phyloP scores from a whole-genome alignment of 2,329 filamentous ascomycete species.

The Onygenales sp. region DNA sequence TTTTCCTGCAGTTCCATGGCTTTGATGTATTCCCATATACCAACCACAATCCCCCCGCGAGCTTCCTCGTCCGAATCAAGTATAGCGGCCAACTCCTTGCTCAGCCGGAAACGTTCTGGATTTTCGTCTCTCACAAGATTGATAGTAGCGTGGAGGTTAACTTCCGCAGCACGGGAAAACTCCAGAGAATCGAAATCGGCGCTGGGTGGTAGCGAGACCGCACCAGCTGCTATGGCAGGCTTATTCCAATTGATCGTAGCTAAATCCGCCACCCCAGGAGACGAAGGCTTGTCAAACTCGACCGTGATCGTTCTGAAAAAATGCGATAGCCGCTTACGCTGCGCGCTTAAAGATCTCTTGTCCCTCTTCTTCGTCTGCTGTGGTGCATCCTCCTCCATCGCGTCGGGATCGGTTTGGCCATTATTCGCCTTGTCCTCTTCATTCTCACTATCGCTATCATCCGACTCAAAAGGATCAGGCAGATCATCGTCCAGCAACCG shows the following conservation, averaged over 20 bases:
- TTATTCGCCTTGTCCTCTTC: conserved; percentile 26
- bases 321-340: conserved; percentile 36
- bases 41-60: conserved; percentile 77
- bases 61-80: conserved; percentile 82
- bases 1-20: conserved; percentile 81
- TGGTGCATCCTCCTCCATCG: conserved; percentile 53
- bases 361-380: conserved; percentile 18
- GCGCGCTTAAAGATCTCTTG: conserved; percentile 16
- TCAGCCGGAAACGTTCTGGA: conserved; percentile 75
- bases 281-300: conserved; percentile 39
- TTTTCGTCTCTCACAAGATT: conserved; percentile 76
- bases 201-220: conserved; percentile 49
- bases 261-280: conserved; percentile 32
- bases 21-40: conserved; percentile 91
- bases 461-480: conserved; percentile 39
- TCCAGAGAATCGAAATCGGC: conserved; percentile 83
- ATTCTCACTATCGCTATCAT: conserved; percentile 42
- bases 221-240: conserved; percentile 47
- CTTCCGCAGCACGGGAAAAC: conserved; percentile 85
- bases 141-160: conserved; percentile 84
- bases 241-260: conserved; percentile 74
- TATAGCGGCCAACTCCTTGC: conserved; percentile 68
- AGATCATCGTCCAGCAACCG: conserved; percentile 64
- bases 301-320: conserved; percentile 45
- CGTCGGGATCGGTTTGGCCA: conserved; percentile 38